A percentile compares a stretch with the other conserved stretches of the same genome.
Evolutionary conservation across 2,329 filamentous ascomycete species (phyloP).

Genomic region (Bertia moriformis): DNA sequence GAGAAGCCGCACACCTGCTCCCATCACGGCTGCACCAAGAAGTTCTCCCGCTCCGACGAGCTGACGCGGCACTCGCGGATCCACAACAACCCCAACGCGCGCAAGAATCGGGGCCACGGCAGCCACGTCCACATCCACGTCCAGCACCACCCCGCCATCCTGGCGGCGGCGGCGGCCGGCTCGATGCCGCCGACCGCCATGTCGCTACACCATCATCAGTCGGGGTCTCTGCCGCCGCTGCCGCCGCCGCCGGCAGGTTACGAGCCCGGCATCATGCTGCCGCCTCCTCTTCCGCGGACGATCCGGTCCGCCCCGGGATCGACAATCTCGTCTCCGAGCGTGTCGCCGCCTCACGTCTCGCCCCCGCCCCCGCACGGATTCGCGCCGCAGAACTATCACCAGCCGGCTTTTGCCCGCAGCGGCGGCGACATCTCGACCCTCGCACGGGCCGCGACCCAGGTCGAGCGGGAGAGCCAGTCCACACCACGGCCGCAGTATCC

Average conservation of each 20-base stretch:
- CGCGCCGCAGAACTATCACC: conserved; percentile 48
- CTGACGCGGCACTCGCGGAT: conserved; percentile 93
- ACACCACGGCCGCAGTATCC: conserved; percentile 19
- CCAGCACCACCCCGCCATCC: no score
- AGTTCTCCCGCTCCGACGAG: conserved; percentile 92
- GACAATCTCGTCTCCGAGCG: conserved; percentile 79
- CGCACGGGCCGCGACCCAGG: conserved; percentile 43
- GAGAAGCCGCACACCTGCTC: conserved; percentile 96
- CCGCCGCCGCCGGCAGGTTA: no score
- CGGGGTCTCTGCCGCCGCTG: no score
- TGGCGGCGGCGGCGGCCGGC: no score
- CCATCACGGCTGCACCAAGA: conserved; percentile 90
- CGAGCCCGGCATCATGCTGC: conserved; percentile 68
- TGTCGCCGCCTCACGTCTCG: conserved; percentile 85
- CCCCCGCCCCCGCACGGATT: no score
- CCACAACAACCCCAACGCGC: conserved; percentile 84
- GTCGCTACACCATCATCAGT: no score
- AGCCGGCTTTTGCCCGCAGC: conserved; percentile 4
- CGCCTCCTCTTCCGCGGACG: conserved; percentile 63
- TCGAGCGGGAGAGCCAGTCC: conserved; percentile 39
- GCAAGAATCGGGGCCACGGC: no score
- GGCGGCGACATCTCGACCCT: conserved; percentile 49
- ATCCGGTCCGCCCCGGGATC: conserved; percentile 81
- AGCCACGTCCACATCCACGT: no score
- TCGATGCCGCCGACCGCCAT: no score